Base-by-base conservation (phyloP, 257 asterid species). In the Salvia rosmarinus region DNA sequence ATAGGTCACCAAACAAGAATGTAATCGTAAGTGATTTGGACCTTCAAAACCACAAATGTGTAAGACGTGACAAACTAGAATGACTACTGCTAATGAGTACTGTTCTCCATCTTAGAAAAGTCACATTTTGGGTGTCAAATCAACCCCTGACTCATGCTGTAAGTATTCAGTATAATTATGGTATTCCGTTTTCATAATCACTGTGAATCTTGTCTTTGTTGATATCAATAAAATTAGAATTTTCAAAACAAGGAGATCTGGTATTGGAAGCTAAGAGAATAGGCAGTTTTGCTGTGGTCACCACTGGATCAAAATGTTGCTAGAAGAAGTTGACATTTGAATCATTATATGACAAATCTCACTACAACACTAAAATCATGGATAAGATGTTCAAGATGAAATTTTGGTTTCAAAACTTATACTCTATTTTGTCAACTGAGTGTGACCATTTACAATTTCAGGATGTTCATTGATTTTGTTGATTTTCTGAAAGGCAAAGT, bases 1-100 rank as follows among this genome's bases (percentile, higher is more conserved):
- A 77, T 62, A 43, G 50, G 64, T 47, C 20, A 51, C 40, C 65
- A 57, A 66, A 32, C 59, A 69, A 57, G 16, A 9, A 37, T 32
- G n/a, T 13, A 46, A 23, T 30, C 51, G 23, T 21, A 64, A 43
- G 32, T 74, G n/a, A 50, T 32, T 65, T 42, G n/a, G 40, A 70
- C 60, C 58, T 50, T 43, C 37, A 23, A 57, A 67, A 25, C n/a
- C n/a, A 51, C 61, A 57, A 40, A 44, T 46, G 16, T 47, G 9
- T 28, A 4, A 16, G 10, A 64, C 44, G 35, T 44, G 56, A 44
- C 54, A 68, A 51, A 20, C 71, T 39, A 66, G 30, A 59, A 55
- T 50, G 43, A 46, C 7, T 7, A 57, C 68, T 19, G 57, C 19
- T 1, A 3, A 62, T 17, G 20, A 44, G 13, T 76, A 62, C 12